Evolutionary conservation across 2,329 filamentous ascomycete species (phyloP), one percentile per base, ranked within the genome.

Genomic region (Thielaviopsis punctulata): DNA sequence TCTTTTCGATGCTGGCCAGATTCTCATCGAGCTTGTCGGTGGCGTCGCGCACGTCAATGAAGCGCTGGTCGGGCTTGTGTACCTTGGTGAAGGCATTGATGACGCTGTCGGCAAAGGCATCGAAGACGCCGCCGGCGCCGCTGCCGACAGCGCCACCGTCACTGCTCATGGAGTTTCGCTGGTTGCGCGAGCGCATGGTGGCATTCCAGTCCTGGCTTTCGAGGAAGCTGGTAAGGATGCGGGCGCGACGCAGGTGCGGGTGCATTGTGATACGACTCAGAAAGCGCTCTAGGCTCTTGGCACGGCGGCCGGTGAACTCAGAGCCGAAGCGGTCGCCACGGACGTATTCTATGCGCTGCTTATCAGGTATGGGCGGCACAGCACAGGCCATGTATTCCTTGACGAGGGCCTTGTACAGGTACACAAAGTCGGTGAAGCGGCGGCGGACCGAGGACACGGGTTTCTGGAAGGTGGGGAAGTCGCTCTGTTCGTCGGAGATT

Each of bases 271-370:
- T 72, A 4, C 92, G 84, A 61, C 83, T 79, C 45, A 98, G 75
- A 64, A 98, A 98, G 50, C 92, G 84, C 66, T 93, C 83, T 50
- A 98, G 75, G 3, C 89, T 95, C 71, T 89, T 84, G 49, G 87
- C 88, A 59, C 92, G 80, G 30, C 92, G 82, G 45, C 80, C 74
- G 30, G 88, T 98, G 65, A 98, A 98, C 68, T 96, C 92, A 48
- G 82, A 69, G 8, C 89, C 88, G 66, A 98, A 98, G 57, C 92
- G 84, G 70, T 96, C 90, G 59, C 92, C 92, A 33, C 89, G 85
- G 49, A 96, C 92, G 63, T 96, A 96, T 63, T 95, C 88, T 86
- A 98, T 95, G 68, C 93, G 93, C 73, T 96, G 90, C 73, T 96
- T 98, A 69, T 96, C 92, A 51, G 92, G 92, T 51, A 98, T 73